A percentile compares a stretch with the other conserved stretches of the same genome.
These are phyloP conservation scores for Amylocarpus encephaloides DNA, from an alignment of 2,329 filamentous ascomycete species.

Conservation along the genomic window DNA sequence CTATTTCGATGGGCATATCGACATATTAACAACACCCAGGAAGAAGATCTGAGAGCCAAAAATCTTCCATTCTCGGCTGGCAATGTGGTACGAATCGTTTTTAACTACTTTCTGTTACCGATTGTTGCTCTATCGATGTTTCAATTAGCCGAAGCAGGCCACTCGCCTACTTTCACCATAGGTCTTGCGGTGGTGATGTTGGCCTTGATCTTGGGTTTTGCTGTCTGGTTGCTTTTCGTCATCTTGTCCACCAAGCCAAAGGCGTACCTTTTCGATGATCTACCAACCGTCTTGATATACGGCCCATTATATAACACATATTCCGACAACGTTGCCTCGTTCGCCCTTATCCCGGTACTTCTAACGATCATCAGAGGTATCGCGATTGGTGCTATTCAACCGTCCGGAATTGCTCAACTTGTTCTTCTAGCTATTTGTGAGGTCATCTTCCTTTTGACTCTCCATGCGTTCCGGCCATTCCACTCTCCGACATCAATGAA, in stretches of 20 bases:
- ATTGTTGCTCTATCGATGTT: conserved; percentile 83
- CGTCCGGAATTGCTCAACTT: conserved; percentile 87
- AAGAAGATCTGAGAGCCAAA: conserved; percentile 85
- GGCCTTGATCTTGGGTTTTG: conserved; percentile 64
- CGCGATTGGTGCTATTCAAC: conserved; percentile 86
- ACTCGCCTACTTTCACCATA: conserved; percentile 64
- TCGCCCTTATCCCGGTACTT: conserved; percentile 79
- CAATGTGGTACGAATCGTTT: conserved; percentile 76
- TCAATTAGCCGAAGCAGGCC: conserved; percentile 70
- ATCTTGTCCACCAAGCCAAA: conserved; percentile 77
- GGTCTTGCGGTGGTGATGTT: conserved; percentile 71
- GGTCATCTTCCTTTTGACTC: conserved; percentile 78
- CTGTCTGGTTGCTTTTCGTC: conserved; percentile 71
- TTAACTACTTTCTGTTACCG: conserved; percentile 88
- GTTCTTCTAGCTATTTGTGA: conserved; percentile 91
- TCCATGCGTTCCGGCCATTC: conserved; percentile 87
- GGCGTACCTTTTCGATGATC: conserved; percentile 85
- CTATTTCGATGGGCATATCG: conserved; percentile 69
- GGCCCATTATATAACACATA: conserved; percentile 97
- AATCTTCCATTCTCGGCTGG: conserved; percentile 82
- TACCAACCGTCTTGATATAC: conserved; percentile 82
- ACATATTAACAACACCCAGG: conserved; percentile 60
- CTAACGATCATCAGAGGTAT: conserved; percentile 82
- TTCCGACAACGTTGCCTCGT: conserved; percentile 84
- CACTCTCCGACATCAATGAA: conserved; percentile 95